phyloP scores from a whole-genome alignment of 2,329 filamentous ascomycete genomes.

The Sarocladiaceae sp. region DNA sequence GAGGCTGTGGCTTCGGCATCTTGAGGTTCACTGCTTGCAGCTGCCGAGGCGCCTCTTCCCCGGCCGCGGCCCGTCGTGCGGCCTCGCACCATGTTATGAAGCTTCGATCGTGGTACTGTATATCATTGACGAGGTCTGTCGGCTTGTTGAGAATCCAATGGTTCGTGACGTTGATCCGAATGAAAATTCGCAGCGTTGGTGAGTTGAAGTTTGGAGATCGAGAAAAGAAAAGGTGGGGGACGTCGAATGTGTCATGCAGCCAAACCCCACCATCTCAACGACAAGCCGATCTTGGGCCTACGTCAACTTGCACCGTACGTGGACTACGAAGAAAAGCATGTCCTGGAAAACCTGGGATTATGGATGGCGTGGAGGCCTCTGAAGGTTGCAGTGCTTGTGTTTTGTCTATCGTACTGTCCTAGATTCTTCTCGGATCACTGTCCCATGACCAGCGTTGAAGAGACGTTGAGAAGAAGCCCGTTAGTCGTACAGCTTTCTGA shows the following conservation, averaged over 20 bases:
- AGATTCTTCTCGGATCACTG: too few species aligned
- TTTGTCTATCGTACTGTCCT: too few species aligned
- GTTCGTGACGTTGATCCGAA: background rate
- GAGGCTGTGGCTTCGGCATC: conserved; percentile 8
- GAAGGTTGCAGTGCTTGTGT: too few species aligned
- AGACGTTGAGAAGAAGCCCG: too few species aligned
- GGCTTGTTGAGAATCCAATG: background rate
- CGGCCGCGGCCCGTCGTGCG: conserved; percentile 25
- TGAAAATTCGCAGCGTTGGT: conserved; percentile 4
- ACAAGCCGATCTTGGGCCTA: too few species aligned
- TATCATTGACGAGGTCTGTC: background rate
- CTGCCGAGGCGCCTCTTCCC: conserved; percentile 21
- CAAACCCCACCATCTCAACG: background rate
- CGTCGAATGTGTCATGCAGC: conserved; percentile 6
- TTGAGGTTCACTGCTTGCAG: conserved; percentile 2
- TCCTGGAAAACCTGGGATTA: too few species aligned
- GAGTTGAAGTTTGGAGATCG: background rate
- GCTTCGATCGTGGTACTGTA: background rate
- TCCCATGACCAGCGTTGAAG: too few species aligned
- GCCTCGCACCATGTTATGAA: conserved; percentile 25
- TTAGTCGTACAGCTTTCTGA: background rate
- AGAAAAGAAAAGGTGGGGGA: conserved; percentile 10
- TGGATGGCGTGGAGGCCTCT: too few species aligned
- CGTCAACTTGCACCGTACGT: too few species aligned
- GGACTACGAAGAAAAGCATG: too few species aligned